These are phyloP conservation scores for Carex pumila DNA, from an alignment of 176 grass and related monocot species.

Conservation along the genomic window DNA sequence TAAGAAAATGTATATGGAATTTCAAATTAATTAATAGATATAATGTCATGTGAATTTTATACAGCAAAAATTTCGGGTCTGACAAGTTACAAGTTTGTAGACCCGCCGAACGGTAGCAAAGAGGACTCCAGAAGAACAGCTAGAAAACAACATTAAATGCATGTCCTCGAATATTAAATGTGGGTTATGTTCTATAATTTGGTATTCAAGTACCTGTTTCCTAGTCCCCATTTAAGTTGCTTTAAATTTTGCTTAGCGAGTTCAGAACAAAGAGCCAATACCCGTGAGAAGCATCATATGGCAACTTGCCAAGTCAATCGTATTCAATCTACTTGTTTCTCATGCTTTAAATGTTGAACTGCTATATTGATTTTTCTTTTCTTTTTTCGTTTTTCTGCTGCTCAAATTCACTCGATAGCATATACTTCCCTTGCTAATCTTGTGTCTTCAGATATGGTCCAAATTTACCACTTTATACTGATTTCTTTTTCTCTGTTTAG, in stretches of 20 bases:
- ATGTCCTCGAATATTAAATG: conserved; percentile 2
- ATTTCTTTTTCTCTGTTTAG: no score
- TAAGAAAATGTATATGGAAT: not conserved
- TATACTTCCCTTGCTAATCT: not conserved
- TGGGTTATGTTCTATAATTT: not conserved
- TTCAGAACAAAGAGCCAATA: not conserved
- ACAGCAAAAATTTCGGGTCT: not conserved
- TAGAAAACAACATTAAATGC: not conserved
- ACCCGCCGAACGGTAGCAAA: not conserved
- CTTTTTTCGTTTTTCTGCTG: not conserved
- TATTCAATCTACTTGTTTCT: not conserved
- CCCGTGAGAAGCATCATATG: not conserved
- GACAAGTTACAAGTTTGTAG: not conserved
- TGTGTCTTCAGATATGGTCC: not conserved
- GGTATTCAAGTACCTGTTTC: not conserved
- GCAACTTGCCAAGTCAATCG: not conserved
- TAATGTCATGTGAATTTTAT: not conserved
- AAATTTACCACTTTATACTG: not conserved
- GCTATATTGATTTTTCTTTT: not conserved
- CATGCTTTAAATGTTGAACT: not conserved
- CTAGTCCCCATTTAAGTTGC: not conserved
- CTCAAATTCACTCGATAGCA: not conserved
- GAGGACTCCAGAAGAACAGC: not conserved
- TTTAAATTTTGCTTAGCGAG: not conserved
- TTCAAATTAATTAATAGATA: not conserved